phyloP scores from a whole-genome alignment of 2,329 filamentous ascomycete genomes.

The Trichoderma sp. region DNA sequence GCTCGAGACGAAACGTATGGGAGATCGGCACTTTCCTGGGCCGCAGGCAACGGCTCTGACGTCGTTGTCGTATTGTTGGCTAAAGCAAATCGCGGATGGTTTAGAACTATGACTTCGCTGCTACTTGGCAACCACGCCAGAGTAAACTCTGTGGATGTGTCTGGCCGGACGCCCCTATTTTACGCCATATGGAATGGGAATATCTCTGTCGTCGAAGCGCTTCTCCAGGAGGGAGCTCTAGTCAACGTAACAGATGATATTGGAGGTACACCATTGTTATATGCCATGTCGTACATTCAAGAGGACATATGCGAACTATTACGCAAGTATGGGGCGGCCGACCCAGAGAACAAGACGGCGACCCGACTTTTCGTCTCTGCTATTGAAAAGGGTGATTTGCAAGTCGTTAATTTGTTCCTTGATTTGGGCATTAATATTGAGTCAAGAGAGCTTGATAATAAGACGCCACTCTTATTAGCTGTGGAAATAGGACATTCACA shows the following conservation, averaged over 20 bases:
- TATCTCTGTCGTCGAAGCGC: background rate
- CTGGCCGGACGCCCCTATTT: background rate
- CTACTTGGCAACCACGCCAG: background rate
- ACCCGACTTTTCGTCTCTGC: background rate
- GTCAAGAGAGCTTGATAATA: accelerated
- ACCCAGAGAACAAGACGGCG: background rate
- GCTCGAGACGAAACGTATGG: background rate
- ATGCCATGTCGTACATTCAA: background rate
- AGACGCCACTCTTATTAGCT: background rate
- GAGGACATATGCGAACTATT: background rate
- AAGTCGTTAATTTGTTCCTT: background rate
- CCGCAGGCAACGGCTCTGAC: constrained; percentile 3
- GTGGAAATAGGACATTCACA: accelerated
- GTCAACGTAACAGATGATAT: background rate
- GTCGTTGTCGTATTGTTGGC: background rate
- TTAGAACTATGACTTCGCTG: accelerated
- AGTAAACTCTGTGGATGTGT: background rate
- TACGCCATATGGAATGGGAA: background rate
- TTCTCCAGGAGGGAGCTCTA: background rate
- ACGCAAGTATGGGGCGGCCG: background rate
- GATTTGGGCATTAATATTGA: background rate
- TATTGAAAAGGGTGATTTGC: background rate
- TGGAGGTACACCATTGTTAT: background rate
- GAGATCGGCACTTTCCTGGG: constrained; percentile 12
- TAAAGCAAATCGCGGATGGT: background rate